Percentiles rank a stretch among this genome's conserved stretches.
Evolutionary conservation across 2,329 filamentous ascomycete genomes (phyloP).

Genomic region (Lachnellula cervina): DNA sequence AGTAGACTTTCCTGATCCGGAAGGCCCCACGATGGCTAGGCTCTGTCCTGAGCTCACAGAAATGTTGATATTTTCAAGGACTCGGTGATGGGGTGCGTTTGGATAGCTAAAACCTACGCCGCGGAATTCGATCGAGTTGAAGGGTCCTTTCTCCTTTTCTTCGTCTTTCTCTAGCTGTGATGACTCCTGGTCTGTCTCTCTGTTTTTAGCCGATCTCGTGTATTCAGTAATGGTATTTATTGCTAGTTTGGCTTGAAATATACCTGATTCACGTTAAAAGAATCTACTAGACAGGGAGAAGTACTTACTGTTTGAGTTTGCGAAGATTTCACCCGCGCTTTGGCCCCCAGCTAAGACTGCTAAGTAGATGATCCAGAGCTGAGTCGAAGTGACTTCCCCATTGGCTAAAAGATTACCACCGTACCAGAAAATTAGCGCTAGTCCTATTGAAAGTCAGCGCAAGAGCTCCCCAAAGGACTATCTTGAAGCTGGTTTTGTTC

Average conservation of each 20-base stretch:
- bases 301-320: slow-evolving; percentile 50
- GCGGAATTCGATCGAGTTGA: slow-evolving; percentile 62
- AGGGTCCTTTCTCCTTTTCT: background rate
- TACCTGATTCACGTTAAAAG: slow-evolving; percentile 29
- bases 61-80: slow-evolving; percentile 76
- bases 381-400: slow-evolving; percentile 66
- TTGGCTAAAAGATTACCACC: slow-evolving; percentile 71
- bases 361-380: slow-evolving; percentile 86
- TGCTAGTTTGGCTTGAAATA: background rate
- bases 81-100: slow-evolving; percentile 76
- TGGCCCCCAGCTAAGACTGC: slow-evolving; percentile 84
- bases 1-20: slow-evolving; percentile 72
- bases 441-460: slow-evolving; percentile 56
- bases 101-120: slow-evolving; percentile 55
- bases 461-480: background rate
- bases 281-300: background rate
- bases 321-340: slow-evolving; percentile 81
- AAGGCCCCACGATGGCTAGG: slow-evolving; percentile 85
- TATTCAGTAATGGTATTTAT: background rate
- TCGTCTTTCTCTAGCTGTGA: background rate
- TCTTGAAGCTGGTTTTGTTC: slow-evolving; percentile 58
- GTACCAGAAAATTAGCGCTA: slow-evolving; percentile 86
- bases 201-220: background rate
- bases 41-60: slow-evolving; percentile 71
- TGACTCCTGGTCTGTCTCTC: background rate